phyloP scores from a whole-genome alignment of 805 yeast genomes.

The Metschnikowia gelsemii region DNA sequence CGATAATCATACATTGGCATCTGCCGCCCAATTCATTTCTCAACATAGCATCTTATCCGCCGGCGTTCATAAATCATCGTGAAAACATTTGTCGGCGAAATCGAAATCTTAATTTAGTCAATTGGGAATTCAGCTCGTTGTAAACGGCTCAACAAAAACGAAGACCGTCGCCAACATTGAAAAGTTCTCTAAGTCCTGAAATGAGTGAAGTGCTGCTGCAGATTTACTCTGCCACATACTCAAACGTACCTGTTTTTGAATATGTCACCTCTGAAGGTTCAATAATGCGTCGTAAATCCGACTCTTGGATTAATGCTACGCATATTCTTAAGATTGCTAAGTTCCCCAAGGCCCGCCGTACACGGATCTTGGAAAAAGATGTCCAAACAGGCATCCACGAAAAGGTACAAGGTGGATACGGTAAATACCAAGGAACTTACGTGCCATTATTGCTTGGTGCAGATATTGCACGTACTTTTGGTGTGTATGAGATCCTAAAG shows the following conservation, averaged over 20 bases:
- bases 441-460: constrained; percentile 44
- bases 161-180: no score
- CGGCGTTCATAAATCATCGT: no score
- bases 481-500: constrained; percentile 51
- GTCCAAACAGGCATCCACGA: constrained; percentile 64
- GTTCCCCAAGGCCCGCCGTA: constrained; percentile 61
- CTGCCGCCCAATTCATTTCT: no score
- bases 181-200: not conserved
- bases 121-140: no score
- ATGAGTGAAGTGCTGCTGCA: constrained; percentile 17
- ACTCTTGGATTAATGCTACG: constrained; percentile 70
- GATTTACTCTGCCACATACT: constrained; percentile 70
- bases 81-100: no score
- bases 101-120: no score
- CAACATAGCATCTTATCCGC: no score
- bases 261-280: constrained; percentile 68
- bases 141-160: no score
- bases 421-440: constrained; percentile 59
- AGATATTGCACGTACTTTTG: constrained; percentile 40
- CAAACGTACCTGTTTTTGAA: constrained; percentile 70
- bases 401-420: constrained; percentile 71
- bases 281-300: constrained; percentile 63
- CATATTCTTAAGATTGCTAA: constrained; percentile 69
- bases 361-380: constrained; percentile 62
- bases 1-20: no score